phyloP scores from a whole-genome alignment of 176 grass and related monocot species.

The Phoenix dactylifera region DNA sequence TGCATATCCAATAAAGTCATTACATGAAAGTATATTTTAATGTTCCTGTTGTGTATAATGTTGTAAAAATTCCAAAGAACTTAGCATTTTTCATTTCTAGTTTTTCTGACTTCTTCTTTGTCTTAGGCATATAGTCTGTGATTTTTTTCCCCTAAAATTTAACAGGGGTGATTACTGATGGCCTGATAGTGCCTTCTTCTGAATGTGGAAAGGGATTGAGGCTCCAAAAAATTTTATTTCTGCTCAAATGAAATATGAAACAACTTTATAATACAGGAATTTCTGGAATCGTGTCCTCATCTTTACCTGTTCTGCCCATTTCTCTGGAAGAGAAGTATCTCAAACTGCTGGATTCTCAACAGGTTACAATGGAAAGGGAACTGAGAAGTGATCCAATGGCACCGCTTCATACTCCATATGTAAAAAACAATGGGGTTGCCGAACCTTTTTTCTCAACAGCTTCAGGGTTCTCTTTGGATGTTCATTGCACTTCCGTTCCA shows the following conservation, averaged over 20 bases:
- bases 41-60: no score
- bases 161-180: no score
- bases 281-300: constrained; percentile 10
- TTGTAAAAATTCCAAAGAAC: no score
- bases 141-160: no score
- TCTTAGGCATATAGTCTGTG: no score
- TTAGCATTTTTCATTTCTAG: no score
- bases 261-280: constrained; percentile 11
- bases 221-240: background rate
- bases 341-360: constrained; percentile 10
- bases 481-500: no score
- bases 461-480: background rate
- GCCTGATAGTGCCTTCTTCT: background rate
- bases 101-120: no score
- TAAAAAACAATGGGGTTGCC: background rate
- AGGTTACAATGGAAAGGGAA: constrained; percentile 1
- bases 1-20: no score
- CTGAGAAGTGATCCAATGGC: background rate
- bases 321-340: constrained; percentile 14
- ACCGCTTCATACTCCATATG: background rate
- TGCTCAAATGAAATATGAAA: constrained; percentile 13
- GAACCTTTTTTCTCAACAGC: background rate
- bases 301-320: constrained; percentile 1
- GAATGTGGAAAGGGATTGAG: constrained; percentile 4
- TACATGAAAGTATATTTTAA: no score